Conservation (phyloP, 352 stramenopile species). For the Phytophthora tubulina region DNA sequence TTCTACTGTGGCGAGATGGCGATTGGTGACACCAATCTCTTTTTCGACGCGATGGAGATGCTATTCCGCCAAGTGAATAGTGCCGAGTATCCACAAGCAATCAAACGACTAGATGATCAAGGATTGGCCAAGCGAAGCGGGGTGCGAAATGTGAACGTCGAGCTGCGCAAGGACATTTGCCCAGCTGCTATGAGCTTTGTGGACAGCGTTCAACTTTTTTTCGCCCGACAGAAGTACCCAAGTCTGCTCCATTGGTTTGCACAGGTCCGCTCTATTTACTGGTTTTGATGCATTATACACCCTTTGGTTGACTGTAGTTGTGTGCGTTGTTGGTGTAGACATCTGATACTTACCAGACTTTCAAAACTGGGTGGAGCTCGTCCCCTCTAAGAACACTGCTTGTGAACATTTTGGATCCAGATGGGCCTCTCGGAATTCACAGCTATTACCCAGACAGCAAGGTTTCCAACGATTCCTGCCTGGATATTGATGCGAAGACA, state of each 20-base stretch:
- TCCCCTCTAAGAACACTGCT: constrained; percentile 79
- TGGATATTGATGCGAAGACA: constrained; percentile 50
- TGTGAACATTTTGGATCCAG: constrained; percentile 81
- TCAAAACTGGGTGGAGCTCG: constrained; percentile 60
- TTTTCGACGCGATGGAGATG: constrained; percentile 74
- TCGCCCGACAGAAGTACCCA: constrained; percentile 84
- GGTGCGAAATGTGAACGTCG: constrained; percentile 32
- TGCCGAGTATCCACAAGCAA: constrained; percentile 70
- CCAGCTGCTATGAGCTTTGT: constrained; percentile 62
- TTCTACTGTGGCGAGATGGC: constrained; percentile 83
- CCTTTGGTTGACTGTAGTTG: constrained; percentile 3
- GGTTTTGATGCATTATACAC: background rate
- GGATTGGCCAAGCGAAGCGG: constrained; percentile 7
- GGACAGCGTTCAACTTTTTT: constrained; percentile 83
- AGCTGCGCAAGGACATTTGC: constrained; percentile 50
- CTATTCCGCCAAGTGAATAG: constrained; percentile 79
- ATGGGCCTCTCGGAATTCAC: constrained; percentile 81
- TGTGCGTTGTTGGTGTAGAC: constrained; percentile 54
- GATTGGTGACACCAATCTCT: constrained; percentile 79
- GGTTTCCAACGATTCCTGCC: background rate
- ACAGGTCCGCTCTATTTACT: constrained; percentile 53
- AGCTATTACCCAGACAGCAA: constrained; percentile 80
- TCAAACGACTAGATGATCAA: constrained; percentile 41
- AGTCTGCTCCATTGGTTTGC: constrained; percentile 87
- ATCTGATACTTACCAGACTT: constrained; percentile 81